Base-by-base conservation (phyloP, 2,329 filamentous ascomycete species). In the Esteya vermicola region DNA sequence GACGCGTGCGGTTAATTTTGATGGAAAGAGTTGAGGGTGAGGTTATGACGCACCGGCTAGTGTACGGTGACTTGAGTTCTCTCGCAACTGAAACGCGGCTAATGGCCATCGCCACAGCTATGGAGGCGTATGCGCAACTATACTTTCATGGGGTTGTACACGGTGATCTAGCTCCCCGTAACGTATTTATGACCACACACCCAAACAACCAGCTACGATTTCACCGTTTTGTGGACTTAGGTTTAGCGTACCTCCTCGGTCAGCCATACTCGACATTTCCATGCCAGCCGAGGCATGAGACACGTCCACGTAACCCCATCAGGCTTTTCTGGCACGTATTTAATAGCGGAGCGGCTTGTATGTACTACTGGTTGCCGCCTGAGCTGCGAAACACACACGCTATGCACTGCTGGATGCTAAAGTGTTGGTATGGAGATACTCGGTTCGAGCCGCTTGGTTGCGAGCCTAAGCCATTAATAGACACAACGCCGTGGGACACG, bases 341-440 rank as follows among this genome's bases (percentile, higher is more conserved):
- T 22, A 42, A 40, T 4, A 49, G 45, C 32, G 45, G 45, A 1
- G 41, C 33, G 0, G 18, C 38, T 16, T 47, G 44, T 32, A 43
- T 49, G 43, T 43, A 43, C 36, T 41, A 43, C 21, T 49, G 47
- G 47, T 31, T 49, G 13, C 47, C 47, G 9, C 7, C 8, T 10
- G n/a, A 41, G 1, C 22, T 46, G 41, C 42, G 42, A 9, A 43
- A 36, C 36, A 49, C 45, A 9, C 28, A 33, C 1, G 30, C 26
- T 0, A 42, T 46, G 19, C 45, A 45, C n/a, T 33, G 20, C 0
- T 49, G 43, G 45, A 39, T 49, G 43, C 20, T 47, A 4, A 31
- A 18, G 14, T 39, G 42, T 2, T 49, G 45, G 45, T 46, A 46
- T 21, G 43, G 43, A 31, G 45, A 49, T 21, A 22, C 30, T 13